Base-by-base conservation (phyloP, 106 monocot species). In the Dioscorea alata region DNA sequence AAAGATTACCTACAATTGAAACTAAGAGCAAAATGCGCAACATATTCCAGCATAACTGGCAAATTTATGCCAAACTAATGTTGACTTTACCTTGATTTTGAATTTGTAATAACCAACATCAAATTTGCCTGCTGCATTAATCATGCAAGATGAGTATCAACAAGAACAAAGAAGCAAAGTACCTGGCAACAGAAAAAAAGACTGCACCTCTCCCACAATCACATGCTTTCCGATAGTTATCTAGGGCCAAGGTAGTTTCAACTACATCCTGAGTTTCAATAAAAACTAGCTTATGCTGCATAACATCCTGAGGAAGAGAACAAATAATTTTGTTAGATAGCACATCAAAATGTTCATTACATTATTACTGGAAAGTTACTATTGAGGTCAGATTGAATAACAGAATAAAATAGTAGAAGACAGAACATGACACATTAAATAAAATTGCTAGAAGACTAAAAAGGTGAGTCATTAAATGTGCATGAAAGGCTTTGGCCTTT, bases 231-330 rank as follows among this genome's bases (percentile, higher is more conserved):
- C 99, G 86, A 78, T 99, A 99, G 64, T 99, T 99, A 78, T 99
- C 99, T 61, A 99, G 85, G 50, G 99, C 99, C 62, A 99, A 80
- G 13, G 99, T 99, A 59, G 99, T 99, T 75, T 99, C 93, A 21
- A 99, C 87, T 24, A 99, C 99, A 85, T 99, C 99, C 56, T 93
- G 99, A 61, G 99, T 99, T 83, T 99, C 99, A 75, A 99, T 93
- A 61, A 99, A 93, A 22, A 99, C 93, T 57, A 99, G 76, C 59
- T 99, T 99, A 84, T 99, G 93, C 52, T 99, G 99, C 99, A 93
- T 99, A 14, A 99, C 78, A 52, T 99, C 99, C 93, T 99, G 85
- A 60, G 83, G 63, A 68, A 58, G 35, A 70, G 17, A 56, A 23
- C 19, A 13, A 63, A 21, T 49, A 50, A 20, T 19, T 69, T 23